A percentile compares a stretch with the other conserved stretches of the same genome.
These are phyloP conservation scores for Acaromyces ingoldii DNA, from an alignment of 1,284 basidiomycete genomes.

Conservation along the genomic window DNA sequence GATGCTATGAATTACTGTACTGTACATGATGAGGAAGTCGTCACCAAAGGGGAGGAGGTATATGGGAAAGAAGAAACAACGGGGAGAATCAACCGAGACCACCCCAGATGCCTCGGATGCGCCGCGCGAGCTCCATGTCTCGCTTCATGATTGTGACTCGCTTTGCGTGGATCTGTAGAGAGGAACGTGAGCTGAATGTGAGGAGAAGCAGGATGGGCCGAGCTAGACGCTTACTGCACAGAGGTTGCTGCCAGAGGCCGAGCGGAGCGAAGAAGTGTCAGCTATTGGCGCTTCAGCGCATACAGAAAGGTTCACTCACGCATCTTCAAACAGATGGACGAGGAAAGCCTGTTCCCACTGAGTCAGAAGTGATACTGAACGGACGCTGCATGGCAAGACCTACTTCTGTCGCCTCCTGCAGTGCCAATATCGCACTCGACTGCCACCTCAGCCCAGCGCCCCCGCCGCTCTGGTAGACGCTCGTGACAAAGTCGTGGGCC, in stretches of 20 bases:
- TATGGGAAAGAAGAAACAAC: neutral
- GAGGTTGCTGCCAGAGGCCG: conserved; percentile 30
- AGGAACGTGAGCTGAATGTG: neutral
- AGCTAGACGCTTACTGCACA: conserved; percentile 29
- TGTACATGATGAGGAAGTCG: too few relatives aligned
- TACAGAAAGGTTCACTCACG: conserved; percentile 21
- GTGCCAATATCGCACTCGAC: conserved; percentile 46
- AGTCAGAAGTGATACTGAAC: conserved; percentile 43
- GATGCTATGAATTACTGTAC: too few relatives aligned
- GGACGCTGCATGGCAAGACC: neutral
- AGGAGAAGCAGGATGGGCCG: neutral
- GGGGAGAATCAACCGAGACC: conserved; percentile 33
- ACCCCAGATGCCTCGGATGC: conserved; percentile 48
- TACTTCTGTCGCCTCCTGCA: conserved; percentile 48
- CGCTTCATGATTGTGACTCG: conserved; percentile 51
- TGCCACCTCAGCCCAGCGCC: conserved; percentile 48
- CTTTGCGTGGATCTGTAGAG: conserved; percentile 33
- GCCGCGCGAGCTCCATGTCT: conserved; percentile 48
- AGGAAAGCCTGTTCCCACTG: conserved; percentile 49
- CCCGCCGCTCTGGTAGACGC: conserved; percentile 38
- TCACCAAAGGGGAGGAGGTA: neutral
- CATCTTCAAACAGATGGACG: conserved; percentile 50
- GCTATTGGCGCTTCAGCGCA: neutral
- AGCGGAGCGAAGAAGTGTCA: neutral
- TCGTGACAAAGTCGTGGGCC: conserved; percentile 47